These are phyloP conservation scores for Dipodascus geniculatus DNA, from an alignment of 805 yeast species.

Conservation along the genomic window DNA sequence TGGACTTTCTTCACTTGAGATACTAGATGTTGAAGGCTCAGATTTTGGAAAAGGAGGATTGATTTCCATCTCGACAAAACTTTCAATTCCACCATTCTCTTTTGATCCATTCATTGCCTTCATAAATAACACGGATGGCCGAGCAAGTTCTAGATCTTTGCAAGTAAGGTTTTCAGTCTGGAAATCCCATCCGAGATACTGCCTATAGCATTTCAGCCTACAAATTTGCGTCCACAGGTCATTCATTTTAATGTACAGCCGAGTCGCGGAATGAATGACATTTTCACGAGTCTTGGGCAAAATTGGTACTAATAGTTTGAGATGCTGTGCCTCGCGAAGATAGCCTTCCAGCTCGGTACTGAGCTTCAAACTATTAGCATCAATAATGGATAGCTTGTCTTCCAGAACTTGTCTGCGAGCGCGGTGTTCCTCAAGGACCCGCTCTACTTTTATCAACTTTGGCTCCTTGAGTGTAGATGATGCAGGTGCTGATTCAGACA, in stretches of 20 bases:
- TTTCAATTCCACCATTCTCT: not conserved
- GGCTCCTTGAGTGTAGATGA: conserved; percentile 4
- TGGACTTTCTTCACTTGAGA: not conserved
- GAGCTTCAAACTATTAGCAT: conserved; percentile 23
- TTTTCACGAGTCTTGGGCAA: conserved; percentile 40
- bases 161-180: conserved; percentile 12
- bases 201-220: conserved; percentile 31
- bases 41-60: not conserved
- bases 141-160: not conserved
- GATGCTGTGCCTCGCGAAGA: conserved; percentile 27
- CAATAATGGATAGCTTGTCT: conserved; percentile 26
- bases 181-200: conserved; percentile 25
- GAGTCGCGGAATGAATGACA: conserved; percentile 33
- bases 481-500: conserved; percentile 3
- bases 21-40: not conserved
- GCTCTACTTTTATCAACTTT: conserved; percentile 3
- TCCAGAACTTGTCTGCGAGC: conserved; percentile 21
- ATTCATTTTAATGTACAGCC: conserved; percentile 41
- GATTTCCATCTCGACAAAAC: not conserved
- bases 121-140: not conserved
- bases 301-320: conserved; percentile 43
- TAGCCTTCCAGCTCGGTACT: conserved; percentile 29
- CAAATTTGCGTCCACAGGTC: conserved; percentile 46
- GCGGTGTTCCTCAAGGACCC: conserved; percentile 3
- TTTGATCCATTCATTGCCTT: not conserved